These are phyloP conservation scores for Globisporangium uncinulatum DNA, from an alignment of 352 stramenopile genomes.

Conservation along the genomic window DNA sequence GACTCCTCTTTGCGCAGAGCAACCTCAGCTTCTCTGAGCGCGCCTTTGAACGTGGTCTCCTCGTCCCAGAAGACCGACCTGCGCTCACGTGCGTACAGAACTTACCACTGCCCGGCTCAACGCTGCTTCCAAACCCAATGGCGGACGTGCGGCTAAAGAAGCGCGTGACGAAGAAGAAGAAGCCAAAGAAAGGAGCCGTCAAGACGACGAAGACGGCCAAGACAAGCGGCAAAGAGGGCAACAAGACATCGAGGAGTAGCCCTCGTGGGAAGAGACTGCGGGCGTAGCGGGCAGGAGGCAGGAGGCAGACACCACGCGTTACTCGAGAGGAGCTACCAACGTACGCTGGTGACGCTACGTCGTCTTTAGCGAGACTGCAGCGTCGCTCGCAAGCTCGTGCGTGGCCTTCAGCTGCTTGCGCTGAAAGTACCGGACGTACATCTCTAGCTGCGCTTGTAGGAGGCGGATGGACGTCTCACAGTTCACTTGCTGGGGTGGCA, in stretches of 20 bases:
- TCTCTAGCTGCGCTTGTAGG: conserved; percentile 16
- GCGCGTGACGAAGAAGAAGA: conserved; percentile 32
- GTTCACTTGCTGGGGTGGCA: neutral
- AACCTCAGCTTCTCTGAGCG: conserved; percentile 31
- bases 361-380: neutral
- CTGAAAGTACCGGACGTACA: conserved; percentile 21
- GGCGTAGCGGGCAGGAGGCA: neutral
- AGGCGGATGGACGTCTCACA: neutral
- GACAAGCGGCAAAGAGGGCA: conserved; percentile 16
- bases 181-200: conserved; percentile 25
- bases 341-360: neutral
- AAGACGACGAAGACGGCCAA: conserved; percentile 37
- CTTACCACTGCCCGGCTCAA: conserved; percentile 40
- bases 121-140: conserved; percentile 44
- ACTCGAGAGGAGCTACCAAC: neutral
- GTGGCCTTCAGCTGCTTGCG: conserved; percentile 2
- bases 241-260: conserved; percentile 21
- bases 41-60: conserved; percentile 43
- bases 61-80: conserved; percentile 53
- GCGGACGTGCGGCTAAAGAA: conserved; percentile 28
- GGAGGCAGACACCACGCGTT: neutral
- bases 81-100: conserved; percentile 44
- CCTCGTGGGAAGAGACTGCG: conserved; percentile 3
- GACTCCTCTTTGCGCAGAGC: conserved; percentile 46
- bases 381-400: neutral